phyloP scores from a whole-genome alignment of 441 rosid species.

The Bocquillonia castaneifolia region DNA sequence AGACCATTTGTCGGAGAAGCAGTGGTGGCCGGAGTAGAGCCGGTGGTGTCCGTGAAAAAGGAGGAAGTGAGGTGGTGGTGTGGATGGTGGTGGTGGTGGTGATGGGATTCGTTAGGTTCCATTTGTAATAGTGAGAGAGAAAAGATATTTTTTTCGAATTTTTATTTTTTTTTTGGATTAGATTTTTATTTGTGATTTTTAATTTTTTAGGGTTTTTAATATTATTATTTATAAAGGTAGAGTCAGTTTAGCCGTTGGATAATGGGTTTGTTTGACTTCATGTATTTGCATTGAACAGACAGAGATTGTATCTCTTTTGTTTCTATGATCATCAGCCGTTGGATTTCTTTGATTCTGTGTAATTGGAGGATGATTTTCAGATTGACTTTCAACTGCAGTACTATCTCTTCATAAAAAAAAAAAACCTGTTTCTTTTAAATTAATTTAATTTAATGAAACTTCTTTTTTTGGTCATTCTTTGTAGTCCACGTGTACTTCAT shows the following conservation, averaged over 20 bases:
- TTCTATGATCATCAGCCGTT: slow-evolving; percentile 17
- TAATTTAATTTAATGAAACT: not conserved
- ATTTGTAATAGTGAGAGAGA: too few relatives aligned
- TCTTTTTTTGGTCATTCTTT: too few relatives aligned
- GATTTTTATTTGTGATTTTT: slow-evolving; percentile 21
- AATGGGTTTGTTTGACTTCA: slow-evolving; percentile 11
- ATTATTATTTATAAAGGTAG: too few relatives aligned
- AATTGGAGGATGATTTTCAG: not conserved
- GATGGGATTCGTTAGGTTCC: slow-evolving; percentile 35
- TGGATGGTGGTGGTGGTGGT: slow-evolving; percentile 29
- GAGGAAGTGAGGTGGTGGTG: slow-evolving; percentile 34
- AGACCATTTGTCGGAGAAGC: slow-evolving; percentile 44
- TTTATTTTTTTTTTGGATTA: slow-evolving; percentile 24
- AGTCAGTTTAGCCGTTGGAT: slow-evolving; percentile 20
- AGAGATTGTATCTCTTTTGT: not conserved
- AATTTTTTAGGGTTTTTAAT: slow-evolving; percentile 19
- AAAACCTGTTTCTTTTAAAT: not conserved
- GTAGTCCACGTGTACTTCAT: not conserved
- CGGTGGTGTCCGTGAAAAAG: slow-evolving; percentile 27
- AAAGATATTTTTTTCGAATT: slow-evolving; percentile 19
- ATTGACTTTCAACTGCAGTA: slow-evolving; percentile 12
- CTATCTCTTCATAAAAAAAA: too few relatives aligned
- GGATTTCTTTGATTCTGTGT: slow-evolving; percentile 17
- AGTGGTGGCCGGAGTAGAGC: slow-evolving; percentile 12
- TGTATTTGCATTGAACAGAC: not conserved